Percentiles rank a stretch among this genome's conserved stretches.
Conservation (phyloP, 2,329 filamentous ascomycete species). For the Arachnomyces sp. region DNA sequence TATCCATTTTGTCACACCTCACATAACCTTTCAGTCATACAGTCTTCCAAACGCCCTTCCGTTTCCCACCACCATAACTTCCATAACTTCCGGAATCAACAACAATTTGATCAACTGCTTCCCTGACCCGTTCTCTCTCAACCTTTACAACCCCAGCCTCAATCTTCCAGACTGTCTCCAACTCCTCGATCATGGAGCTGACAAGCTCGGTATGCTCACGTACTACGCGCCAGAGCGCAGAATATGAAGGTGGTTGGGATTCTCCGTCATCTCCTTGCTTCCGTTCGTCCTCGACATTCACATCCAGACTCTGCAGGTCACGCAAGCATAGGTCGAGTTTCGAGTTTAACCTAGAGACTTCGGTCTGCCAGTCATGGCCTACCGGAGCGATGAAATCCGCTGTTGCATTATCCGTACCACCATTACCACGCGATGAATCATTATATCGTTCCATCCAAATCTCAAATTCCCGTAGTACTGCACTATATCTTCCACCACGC, state of each 20-base stretch:
- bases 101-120: conserved; percentile 20
- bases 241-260: conserved; percentile 11
- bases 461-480: conserved; percentile 26
- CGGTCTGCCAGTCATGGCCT: conserved; percentile 26
- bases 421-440: conserved; percentile 1
- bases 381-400: conserved; percentile 30
- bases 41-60: conserved; percentile 22
- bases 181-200: conserved; percentile 30
- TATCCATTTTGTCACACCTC: too few relatives aligned
- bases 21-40: too few relatives aligned
- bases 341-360: conserved; percentile 20
- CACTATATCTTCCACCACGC: conserved; percentile 22
- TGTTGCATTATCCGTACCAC: conserved; percentile 6
- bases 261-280: conserved; percentile 13
- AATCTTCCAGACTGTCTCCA: conserved; percentile 27
- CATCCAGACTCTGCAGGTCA: conserved; percentile 30
- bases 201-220: conserved; percentile 23
- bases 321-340: conserved; percentile 29
- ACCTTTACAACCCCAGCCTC: conserved; percentile 27
- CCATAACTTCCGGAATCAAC: conserved; percentile 6
- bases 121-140: conserved; percentile 28
- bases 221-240: conserved; percentile 26
- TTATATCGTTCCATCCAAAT: conserved; percentile 24
- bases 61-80: conserved; percentile 4
- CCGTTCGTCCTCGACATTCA: conserved; percentile 22